Conservation (phyloP, 2,329 filamentous ascomycete genomes). For the Huntiella savannae region DNA sequence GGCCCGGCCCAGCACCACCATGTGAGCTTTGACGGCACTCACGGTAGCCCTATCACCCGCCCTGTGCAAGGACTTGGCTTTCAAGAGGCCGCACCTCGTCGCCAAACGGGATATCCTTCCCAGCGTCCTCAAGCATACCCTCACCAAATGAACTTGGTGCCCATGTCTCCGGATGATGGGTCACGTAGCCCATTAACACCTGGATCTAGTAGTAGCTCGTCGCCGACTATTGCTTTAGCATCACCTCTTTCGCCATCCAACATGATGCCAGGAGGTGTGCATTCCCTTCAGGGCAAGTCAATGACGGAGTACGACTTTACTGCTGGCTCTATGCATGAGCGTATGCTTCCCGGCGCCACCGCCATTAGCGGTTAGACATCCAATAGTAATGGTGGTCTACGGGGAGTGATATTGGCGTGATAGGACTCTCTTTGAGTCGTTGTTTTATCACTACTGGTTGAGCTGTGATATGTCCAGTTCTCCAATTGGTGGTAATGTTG, state of each 20-base stretch:
- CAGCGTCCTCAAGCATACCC: conserved; percentile 10
- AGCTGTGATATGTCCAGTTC: no score
- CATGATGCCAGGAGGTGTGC: conserved; percentile 5
- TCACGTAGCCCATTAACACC: conserved; percentile 16
- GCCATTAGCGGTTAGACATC: conserved; percentile 4
- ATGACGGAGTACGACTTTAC: conserved; percentile 5
- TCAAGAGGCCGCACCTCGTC: conserved; percentile 14
- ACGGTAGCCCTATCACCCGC: neutral
- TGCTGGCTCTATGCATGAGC: conserved; percentile 8
- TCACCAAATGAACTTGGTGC: conserved; percentile 1
- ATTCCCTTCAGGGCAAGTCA: conserved; percentile 1
- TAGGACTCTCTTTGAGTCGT: neutral
- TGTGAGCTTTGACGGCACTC: conserved; percentile 14
- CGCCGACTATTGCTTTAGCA: conserved; percentile 21
- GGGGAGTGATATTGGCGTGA: neutral
- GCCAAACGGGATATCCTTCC: conserved; percentile 12
- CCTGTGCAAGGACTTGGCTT: conserved; percentile 13
- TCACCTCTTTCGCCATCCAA: conserved; percentile 24
- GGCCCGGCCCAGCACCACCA: conserved; percentile 25
- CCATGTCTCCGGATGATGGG: conserved; percentile 6
- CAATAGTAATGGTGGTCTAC: neutral
- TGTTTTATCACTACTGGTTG: neutral
- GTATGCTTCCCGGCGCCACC: conserved; percentile 7
- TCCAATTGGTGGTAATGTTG: neutral
- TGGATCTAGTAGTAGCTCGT: conserved; percentile 15